Base-by-base conservation (phyloP, 108 stramenopile species). In the Cyclotella baltica region DNA sequence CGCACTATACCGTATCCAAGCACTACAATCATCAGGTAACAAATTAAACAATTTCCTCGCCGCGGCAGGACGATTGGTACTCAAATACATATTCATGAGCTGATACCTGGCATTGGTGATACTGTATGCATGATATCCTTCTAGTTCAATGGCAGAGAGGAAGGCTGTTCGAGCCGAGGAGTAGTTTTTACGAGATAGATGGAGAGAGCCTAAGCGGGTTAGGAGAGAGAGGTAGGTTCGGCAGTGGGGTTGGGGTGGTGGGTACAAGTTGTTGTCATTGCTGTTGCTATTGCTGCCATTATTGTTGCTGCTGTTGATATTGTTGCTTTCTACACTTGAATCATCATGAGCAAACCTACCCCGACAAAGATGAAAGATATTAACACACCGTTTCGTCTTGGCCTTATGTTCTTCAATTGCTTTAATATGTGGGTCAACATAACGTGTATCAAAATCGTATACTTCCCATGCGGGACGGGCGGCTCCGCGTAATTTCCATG, bases 361-460 rank as follows among this genome's bases (percentile, higher is more conserved):
- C 70, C 87, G 78, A 85, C 72, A 92, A 35, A 87, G 46, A 1
- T 57, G 33, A 10, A 96, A 68, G 0, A 94, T 58, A 83, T 96
- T 96, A 33, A 81, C 72, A 29, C 61, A 25, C 47, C 95, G 85
- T 38, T 83, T 58, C 0, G 78, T 72, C 75, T 85, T 93, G 19
- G 57, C 80, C 31, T 80, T 85, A 19, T 87, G 89, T 56, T 94
- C 88, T 63, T 92, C 89, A 43, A 88, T 80, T 11, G 87, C 92
- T 76, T 90, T 83, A 0, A 86, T 58, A 64, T 96, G 87, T 8
- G 90, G 88, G 89, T 93, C 91, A n/a, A 89, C 87, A 73, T 93
- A 94, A n/a, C 94, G 81, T 0, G 83, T 87, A 76, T 97, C 96
- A 75, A 95, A 95, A 75, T 95, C 93, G 67, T 97, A 95, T 0